Base-by-base conservation (phyloP, 805 yeast species). In the Yarrowia osloensis region DNA sequence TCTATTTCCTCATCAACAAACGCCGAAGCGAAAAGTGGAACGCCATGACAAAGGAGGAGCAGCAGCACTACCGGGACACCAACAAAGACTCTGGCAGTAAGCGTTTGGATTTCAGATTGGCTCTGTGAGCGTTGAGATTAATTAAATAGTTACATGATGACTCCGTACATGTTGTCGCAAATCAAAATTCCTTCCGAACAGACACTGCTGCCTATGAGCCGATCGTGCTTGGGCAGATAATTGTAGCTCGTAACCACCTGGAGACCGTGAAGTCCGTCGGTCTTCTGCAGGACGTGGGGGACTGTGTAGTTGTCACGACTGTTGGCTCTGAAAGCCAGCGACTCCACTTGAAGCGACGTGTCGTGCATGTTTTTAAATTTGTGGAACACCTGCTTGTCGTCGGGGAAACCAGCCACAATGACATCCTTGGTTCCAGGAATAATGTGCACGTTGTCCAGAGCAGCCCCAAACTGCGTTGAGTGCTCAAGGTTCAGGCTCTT, bases 21-120 rank as follows among this genome's bases (percentile, higher is more conserved):
- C 66, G 70, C 13, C 70, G 84, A 61, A 85, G 80, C 1, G 70
- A 70, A 65, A 73, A 72, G n/a, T 89, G 94, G 93, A 75, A 77
- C 49, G 73, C 74, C 0, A 70, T 86, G 81, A 74, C 84, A 0
- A 71, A 68, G 3, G 86, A 84, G 40, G 86, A 88, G 73, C 80
- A 80, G 69, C 80, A 76, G 3, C 74, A 79, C 0, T 88, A 88
- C 74, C 71, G 80, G 22, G 67, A 63, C 15, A 77, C 72, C 17
- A 81, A 88, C 2, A 77, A 71, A 0, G 89, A 86, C 71, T 77
- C 74, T 33, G 91, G 91, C 7, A 84, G 84, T 71, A 81, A 81
- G 72, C 77, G 91, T 28, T 77, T 88, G 47, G 89, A 88, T 70
- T 81, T 81, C 71, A 70, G 80, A 54, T 81, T 80, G 69, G 75